Evolutionary conservation across 441 rosid genomes (phyloP).

Genomic region (Kokia cookei): DNA sequence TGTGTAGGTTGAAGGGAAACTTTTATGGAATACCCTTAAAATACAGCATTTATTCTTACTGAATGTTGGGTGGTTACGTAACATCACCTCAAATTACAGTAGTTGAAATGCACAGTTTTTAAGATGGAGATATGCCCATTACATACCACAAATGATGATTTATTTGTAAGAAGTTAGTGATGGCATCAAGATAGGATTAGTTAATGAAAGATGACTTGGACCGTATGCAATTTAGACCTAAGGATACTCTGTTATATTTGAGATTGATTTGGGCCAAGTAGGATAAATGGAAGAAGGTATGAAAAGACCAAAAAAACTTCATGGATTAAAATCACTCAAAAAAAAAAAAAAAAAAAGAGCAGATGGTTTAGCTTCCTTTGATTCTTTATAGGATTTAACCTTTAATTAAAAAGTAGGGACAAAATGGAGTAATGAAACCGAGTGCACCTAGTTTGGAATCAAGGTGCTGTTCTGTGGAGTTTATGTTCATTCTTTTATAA

Average conservation of each 20-base stretch:
- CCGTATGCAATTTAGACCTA: background rate
- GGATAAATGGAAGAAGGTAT: background rate
- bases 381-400: background rate
- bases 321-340: background rate
- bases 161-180: background rate
- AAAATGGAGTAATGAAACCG: background rate
- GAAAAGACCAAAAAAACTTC: background rate
- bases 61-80: background rate
- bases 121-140: background rate
- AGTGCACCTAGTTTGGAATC: background rate
- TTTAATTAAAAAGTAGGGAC: background rate
- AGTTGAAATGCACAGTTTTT: background rate
- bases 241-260: background rate
- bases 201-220: background rate
- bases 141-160: background rate
- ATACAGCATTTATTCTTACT: background rate
- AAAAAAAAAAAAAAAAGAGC: background rate
- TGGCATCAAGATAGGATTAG: background rate
- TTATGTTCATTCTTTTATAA: slow-evolving; percentile 2
- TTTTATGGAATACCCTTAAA: background rate
- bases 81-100: background rate
- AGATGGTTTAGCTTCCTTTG: background rate
- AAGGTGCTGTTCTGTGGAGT: background rate
- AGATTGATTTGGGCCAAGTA: background rate
- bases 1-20: background rate